A percentile compares a stretch with the other conserved stretches of the same genome.
Evolutionary conservation across 768 basidiomycete species (phyloP).

Genomic region (Leccinum rimulosum): DNA sequence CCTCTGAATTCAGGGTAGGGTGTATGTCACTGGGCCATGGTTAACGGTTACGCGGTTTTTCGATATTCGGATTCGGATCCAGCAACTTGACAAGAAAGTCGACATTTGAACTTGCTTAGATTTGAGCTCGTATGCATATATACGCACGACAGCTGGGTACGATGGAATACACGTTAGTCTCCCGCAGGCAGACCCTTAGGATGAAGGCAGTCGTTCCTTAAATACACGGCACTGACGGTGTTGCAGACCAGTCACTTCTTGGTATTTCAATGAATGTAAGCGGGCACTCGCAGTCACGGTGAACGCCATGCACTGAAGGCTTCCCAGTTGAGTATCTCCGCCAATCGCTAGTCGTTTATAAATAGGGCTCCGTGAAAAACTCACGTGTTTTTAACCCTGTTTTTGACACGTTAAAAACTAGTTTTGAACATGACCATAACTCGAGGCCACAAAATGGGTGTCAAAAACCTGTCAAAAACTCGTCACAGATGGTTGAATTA

Average conservation of each 20-base stretch:
- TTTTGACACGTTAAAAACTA: too few species aligned
- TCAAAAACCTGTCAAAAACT: too few species aligned
- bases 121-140: background rate
- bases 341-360: too few species aligned
- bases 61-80: background rate
- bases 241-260: background rate
- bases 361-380: too few species aligned
- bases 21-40: background rate
- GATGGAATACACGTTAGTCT: background rate
- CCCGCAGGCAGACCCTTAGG: too few species aligned
- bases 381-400: too few species aligned
- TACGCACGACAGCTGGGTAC: conserved; percentile 24
- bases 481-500: too few species aligned
- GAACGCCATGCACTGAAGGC: too few species aligned
- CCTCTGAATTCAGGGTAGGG: background rate
- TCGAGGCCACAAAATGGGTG: too few species aligned
- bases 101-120: background rate
- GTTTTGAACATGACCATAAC: too few species aligned
- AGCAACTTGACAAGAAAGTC: background rate
- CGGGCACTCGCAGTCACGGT: background rate
- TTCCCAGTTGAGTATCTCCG: too few species aligned
- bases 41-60: background rate
- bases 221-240: background rate
- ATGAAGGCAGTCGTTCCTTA: too few species aligned
- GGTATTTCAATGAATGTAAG: background rate